Evolutionary conservation across 306 rosid species (phyloP).

Genomic region (Lithocarpus polystachyus): DNA sequence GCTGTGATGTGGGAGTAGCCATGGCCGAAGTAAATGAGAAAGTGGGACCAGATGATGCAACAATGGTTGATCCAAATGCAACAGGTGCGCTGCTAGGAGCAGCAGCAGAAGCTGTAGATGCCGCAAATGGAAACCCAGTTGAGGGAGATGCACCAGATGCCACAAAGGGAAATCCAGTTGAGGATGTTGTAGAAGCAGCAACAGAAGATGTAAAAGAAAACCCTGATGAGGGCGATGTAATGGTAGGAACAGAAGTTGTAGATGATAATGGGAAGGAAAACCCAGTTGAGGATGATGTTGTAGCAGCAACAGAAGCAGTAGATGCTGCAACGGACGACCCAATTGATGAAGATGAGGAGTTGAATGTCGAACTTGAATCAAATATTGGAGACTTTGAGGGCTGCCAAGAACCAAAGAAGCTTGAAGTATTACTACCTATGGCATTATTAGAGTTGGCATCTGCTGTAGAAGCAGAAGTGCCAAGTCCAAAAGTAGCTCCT

Average conservation of each 20-base stretch:
- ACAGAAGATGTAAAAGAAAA: constrained; percentile 32
- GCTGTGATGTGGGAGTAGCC: constrained; percentile 43
- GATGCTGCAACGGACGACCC: constrained; percentile 35
- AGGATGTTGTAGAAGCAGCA: constrained; percentile 18
- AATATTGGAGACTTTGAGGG: constrained; percentile 44
- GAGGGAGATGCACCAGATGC: constrained; percentile 11
- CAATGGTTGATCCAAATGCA: constrained; percentile 47
- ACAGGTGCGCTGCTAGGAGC: constrained; percentile 30
- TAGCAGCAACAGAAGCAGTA: constrained; percentile 23
- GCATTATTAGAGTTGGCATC: constrained; percentile 48
- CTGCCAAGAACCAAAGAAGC: constrained; percentile 57
- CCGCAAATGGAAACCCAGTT: constrained; percentile 31
- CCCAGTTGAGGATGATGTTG: constrained; percentile 23
- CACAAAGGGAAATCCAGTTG: constrained; percentile 27
- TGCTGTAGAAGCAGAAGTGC: constrained; percentile 45
- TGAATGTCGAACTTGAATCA: constrained; percentile 42
- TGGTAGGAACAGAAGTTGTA: constrained; percentile 8
- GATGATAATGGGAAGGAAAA: constrained; percentile 19
- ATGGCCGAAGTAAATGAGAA: constrained; percentile 61
- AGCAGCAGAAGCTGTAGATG: constrained; percentile 33
- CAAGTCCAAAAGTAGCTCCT: constrained; percentile 34
- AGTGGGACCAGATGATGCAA: constrained; percentile 43
- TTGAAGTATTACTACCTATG: constrained; percentile 38
- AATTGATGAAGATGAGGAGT: constrained; percentile 28
- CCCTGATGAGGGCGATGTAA: constrained; percentile 17